Base-by-base conservation (phyloP, 2,329 filamentous ascomycete species). In the Alternaria sp. region DNA sequence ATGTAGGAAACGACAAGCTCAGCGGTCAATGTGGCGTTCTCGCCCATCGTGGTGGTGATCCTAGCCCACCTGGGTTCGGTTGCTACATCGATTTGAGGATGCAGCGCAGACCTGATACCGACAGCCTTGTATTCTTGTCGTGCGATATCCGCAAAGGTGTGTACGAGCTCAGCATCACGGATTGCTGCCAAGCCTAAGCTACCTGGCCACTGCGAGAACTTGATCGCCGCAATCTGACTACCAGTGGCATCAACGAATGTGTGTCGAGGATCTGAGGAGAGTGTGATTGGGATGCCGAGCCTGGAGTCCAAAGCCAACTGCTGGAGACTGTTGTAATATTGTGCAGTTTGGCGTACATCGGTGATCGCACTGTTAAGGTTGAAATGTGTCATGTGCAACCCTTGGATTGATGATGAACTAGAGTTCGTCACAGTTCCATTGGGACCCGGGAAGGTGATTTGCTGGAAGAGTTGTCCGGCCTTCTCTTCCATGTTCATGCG, bases 1-100 rank as follows among this genome's bases (percentile, higher is more conserved):
- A 85, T 80, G 53, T 84, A 85, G 0, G 80, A 79, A 3, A 79
- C 75, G 4, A 83, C 72, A 2, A 77, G 73, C 32, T 69, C 57
- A 28, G 73, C 68, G 22, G 74, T 77, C 26, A 84, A 66, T 0
- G 80, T 74, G 0, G 82, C 82, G 53, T 85, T 81, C 57, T 86
- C 84, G 2, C 83, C 83, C 71, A 83, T 83, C 0, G 82, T 84
- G 5, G 75, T 76, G 1, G 68, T 70, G 2, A 82, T 81, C 1
- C 84, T 77, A 0, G 82, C 79, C 84, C 84, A 86, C 0, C 84
- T 75, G 3, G 82, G 82, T 60, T 86, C 84, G 0, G 84, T 86
- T 0, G 82, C 71, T 0, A 86, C 70, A 61, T 86, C 83, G 7
- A 85, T 79, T 57, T 85, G 83, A 0, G 84, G 84, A 51, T 85